Base-by-base conservation (phyloP, 164 flowering plant genomes). In the Sextonia rubra region DNA sequence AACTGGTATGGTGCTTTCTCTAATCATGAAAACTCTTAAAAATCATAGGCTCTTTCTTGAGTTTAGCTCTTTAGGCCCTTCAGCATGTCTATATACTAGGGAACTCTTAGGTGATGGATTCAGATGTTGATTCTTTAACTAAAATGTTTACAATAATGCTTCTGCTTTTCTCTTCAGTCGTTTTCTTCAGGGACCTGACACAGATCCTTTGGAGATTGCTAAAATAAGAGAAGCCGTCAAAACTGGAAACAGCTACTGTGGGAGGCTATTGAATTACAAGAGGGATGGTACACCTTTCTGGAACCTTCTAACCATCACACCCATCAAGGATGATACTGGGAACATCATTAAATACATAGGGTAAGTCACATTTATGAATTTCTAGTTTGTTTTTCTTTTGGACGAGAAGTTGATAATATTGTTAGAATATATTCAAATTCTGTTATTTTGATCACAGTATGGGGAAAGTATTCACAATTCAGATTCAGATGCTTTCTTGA, bases 271-370 rank as follows among this genome's bases (percentile, higher is more conserved):
- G 79, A 95, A 95, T 80, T 95, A 92, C 88, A 95, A 91, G 86
- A 95, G 92, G 81, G 78, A 95, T 83, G 98, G 97, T 14, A 89
- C 93, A 24, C 96, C 94, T 29, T 95, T 95, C 79, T 95, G 99
- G 99, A 95, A 95, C 83, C 92, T 95, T 70, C 86, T 95, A 32
- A 95, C 99, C 1, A 74, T 95, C 75, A 88, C 97, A 9, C 99
- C 99, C 37, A 90, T 95, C 69, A 95, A 90, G 62, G 90, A 95
- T 83, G 90, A 86, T 3, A 32, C 60, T 18, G 99, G 99, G 70
- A 85, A 81, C 12, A 71, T 85, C 65, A 86, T 95, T 82, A 95
- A 91, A 75, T 95, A 89, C 70, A 95, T 95, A 60, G 98, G 98
- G 97, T 92, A 49, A 68, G 80, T 70, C 47, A 17, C 12, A 25